Evolutionary conservation across 257 asterid species (phyloP), one percentile per base, ranked within the genome.

Genomic region (Solanum chiquidenum): DNA sequence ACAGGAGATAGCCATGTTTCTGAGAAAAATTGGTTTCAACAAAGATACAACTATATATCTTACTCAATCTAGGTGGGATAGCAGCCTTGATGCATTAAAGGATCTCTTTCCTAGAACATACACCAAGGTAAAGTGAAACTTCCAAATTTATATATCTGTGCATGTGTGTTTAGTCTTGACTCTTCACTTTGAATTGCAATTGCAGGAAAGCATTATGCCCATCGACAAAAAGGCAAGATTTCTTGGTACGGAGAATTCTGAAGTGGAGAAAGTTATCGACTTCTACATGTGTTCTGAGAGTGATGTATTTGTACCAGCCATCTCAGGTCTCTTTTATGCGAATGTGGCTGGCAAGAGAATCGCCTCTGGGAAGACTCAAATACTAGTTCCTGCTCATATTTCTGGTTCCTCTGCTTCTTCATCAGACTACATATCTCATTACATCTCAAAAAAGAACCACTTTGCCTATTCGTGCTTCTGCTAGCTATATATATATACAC

Each of bases 281-380:
- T 90, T 90, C 8, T 87, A 90, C 82, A 84, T 92, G 33, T 86
- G 90, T 86, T 86, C 92, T 5, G 87, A 88, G 83, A 92, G 94
- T 75, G 94, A 90, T 87, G 92, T 92, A 5, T 92, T 91, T 42
- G 91, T 91, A 49, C 93, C 93, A 20, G 98, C 98, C 90, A 94
- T 95, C 91, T 94, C 97, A 0, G 98, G 97, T 85, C 89, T 94
- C 55, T 94, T 95, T 88, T 94, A 95, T 21, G 97, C 98, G 76
- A 94, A 95, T 87, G 98, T 92, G 87, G 98, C 96, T 66, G 98
- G 98, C 35, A 92, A 88, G 91, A 91, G 98, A 92, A 95, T 95
- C 18, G 93, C 94, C 82, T 91, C 95, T 1, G 96, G 98, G 16
- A 90, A 89, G 92, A 95, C 93, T 55, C 93, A 90, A 89, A 94